phyloP scores from a whole-genome alignment of 495 filamentous ascomycete species.

The Aspergillus haitiensis region DNA sequence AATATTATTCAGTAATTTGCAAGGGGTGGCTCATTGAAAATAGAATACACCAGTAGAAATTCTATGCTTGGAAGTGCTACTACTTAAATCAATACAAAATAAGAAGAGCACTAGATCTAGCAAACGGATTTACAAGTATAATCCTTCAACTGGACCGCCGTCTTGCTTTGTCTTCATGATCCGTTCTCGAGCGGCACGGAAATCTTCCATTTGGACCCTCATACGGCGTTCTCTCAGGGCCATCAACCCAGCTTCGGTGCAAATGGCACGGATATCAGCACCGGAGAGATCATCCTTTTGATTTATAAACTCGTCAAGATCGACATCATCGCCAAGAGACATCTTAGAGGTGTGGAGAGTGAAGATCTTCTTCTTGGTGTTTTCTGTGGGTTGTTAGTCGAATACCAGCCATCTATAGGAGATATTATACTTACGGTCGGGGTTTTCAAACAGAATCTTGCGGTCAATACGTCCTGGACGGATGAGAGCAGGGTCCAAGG shows the following conservation, averaged over 20 bases:
- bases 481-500: conserved; percentile 93
- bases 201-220: conserved; percentile 99
- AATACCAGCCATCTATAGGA: neutral
- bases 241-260: conserved; percentile 94
- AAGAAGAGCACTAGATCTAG: conserved; percentile 16
- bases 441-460: conserved; percentile 99
- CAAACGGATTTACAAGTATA: conserved; percentile 78
- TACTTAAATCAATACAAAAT: conserved; percentile 14
- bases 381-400: conserved; percentile 60
- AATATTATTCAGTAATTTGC: no score
- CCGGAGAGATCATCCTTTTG: conserved; percentile 98
- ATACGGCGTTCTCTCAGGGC: conserved; percentile 93
- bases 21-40: neutral
- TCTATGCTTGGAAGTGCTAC: conserved; percentile 18
- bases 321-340: conserved; percentile 91
- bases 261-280: conserved; percentile 98
- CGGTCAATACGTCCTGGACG: conserved; percentile 97
- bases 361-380: conserved; percentile 99
- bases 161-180: conserved; percentile 99
- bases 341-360: conserved; percentile 99
- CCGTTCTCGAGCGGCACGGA: conserved; percentile 85
- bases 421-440: conserved; percentile 66
- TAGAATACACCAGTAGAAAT: conserved; percentile 16
- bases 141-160: conserved; percentile 87
- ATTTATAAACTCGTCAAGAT: conserved; percentile 96